phyloP scores from a whole-genome alignment of 2,329 filamentous ascomycete species.

The Emergomyces pasteurianus region DNA sequence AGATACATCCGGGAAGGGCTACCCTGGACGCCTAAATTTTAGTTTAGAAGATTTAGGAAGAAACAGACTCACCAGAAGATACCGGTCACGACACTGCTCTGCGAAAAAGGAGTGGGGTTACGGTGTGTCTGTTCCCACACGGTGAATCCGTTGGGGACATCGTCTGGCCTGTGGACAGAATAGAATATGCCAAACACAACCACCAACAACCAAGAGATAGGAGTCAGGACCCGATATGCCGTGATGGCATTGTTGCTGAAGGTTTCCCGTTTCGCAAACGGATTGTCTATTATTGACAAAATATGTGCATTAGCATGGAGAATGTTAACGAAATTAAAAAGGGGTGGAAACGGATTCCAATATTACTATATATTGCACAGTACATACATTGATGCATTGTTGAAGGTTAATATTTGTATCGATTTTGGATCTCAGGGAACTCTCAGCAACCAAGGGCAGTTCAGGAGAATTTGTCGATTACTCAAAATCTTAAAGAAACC shows the following conservation, averaged over 20 bases:
- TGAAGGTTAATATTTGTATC: neutral
- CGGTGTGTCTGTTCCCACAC: constrained; percentile 65
- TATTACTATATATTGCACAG: neutral
- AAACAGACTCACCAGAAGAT: constrained; percentile 67
- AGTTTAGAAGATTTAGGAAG: too few species aligned
- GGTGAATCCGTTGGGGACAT: constrained; percentile 48
- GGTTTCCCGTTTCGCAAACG: constrained; percentile 59
- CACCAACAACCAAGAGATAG: constrained; percentile 62
- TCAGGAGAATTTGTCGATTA: neutral
- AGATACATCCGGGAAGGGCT: neutral
- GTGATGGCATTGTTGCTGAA: constrained; percentile 51
- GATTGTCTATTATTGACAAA: constrained; percentile 47
- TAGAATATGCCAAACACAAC: constrained; percentile 66
- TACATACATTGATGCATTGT: neutral
- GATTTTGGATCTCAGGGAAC: neutral
- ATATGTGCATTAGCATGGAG: neutral
- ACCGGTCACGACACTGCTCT: constrained; percentile 51
- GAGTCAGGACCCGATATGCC: constrained; percentile 64
- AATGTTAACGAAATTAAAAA: neutral
- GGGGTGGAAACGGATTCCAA: neutral
- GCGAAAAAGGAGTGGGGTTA: constrained; percentile 59
- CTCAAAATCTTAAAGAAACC: neutral
- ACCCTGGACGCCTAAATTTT: too few species aligned
- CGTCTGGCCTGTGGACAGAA: constrained; percentile 50
- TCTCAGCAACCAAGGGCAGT: neutral